Evolutionary conservation across 768 basidiomycete genomes (phyloP).

Genomic region (Boletus insuetus): DNA sequence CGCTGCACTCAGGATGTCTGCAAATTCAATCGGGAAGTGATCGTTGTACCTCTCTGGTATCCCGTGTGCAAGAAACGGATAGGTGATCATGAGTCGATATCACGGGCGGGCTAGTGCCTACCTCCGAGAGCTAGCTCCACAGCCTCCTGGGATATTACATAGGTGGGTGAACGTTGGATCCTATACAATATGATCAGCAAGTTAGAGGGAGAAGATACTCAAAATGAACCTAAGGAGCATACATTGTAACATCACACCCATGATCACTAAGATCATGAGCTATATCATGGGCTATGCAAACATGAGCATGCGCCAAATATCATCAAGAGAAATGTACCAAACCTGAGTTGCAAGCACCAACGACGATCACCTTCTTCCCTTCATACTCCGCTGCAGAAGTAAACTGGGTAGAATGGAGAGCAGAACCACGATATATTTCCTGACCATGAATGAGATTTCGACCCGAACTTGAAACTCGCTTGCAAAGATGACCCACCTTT

Average conservation of each 20-base stretch:
- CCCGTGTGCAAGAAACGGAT: not conserved
- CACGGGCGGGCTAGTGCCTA: not conserved
- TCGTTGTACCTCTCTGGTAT: slow-evolving; percentile 26
- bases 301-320: not conserved
- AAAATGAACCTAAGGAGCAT: not conserved
- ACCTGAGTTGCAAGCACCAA: slow-evolving; percentile 66
- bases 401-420: slow-evolving; percentile 53
- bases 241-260: slow-evolving; percentile 31
- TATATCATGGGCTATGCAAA: slow-evolving; percentile 37
- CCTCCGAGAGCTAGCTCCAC: slow-evolving; percentile 11
- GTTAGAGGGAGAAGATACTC: slow-evolving; percentile 26
- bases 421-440: slow-evolving; percentile 50
- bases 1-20: slow-evolving; percentile 22
- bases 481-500: slow-evolving; percentile 28
- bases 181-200: slow-evolving; percentile 1
- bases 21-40: slow-evolving; percentile 24
- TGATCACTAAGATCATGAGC: slow-evolving; percentile 31
- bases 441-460: slow-evolving; percentile 10
- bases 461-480: not conserved
- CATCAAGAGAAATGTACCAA: not conserved
- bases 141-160: slow-evolving; percentile 20
- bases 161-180: slow-evolving; percentile 31
- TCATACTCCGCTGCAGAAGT: slow-evolving; percentile 42
- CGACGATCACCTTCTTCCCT: slow-evolving; percentile 63
- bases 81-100: not conserved